Evolutionary conservation across 2,329 filamentous ascomycete species (phyloP).

Genomic region (Trichoderma breve): DNA sequence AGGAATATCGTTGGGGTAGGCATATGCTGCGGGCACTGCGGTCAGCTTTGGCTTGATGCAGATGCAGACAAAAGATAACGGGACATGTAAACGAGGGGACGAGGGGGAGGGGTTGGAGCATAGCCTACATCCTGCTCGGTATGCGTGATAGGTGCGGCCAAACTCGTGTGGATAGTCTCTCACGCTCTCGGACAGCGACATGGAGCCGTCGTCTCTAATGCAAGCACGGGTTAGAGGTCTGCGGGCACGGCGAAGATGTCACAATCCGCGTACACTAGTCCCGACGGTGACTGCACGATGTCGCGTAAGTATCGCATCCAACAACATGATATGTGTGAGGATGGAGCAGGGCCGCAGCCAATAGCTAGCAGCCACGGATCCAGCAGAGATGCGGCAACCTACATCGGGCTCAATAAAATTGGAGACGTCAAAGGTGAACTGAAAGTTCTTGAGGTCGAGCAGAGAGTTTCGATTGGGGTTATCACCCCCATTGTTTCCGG

Average conservation of each 20-base stretch:
- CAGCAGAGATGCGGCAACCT: constrained; percentile 22
- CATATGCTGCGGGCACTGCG: constrained; percentile 8
- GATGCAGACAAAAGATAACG: not conserved
- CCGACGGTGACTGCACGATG: not conserved
- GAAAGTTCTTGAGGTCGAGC: constrained; percentile 23
- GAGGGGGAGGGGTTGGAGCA: not conserved
- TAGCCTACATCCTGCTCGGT: constrained; percentile 16
- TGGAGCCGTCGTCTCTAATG: not conserved
- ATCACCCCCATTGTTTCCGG: not conserved
- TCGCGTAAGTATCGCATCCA: not conserved
- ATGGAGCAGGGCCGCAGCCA: not conserved
- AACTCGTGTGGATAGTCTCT: constrained; percentile 43
- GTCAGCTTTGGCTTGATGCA: not conserved
- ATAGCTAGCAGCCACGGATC: not conserved
- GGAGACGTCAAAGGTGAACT: constrained; percentile 36
- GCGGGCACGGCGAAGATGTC: not conserved
- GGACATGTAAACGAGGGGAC: too few relatives aligned
- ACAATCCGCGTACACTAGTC: not conserved
- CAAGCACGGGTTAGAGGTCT: not conserved
- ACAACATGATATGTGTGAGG: not conserved
- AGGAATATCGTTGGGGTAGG: constrained; percentile 29
- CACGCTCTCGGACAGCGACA: constrained; percentile 41
- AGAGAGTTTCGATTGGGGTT: not conserved
- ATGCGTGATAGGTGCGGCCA: constrained; percentile 22
- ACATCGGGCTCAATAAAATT: constrained; percentile 36